Evolutionary conservation across 2,329 filamentous ascomycete genomes (phyloP), one percentile per base, ranked within the genome.

Genomic region (Sclerotinia subarctica): DNA sequence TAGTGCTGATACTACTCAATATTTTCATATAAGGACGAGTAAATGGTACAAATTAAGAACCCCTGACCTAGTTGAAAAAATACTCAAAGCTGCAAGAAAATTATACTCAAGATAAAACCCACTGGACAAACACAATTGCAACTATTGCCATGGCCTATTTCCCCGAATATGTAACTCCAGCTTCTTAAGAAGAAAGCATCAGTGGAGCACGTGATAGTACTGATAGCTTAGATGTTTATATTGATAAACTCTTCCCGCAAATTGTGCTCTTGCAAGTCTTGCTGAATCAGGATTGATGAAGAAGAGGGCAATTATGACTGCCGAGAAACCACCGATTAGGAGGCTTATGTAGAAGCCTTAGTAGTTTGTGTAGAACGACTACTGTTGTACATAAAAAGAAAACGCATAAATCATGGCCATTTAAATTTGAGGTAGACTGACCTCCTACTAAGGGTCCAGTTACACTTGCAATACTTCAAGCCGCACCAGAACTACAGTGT

Each of bases 301-400:
- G 66, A 78, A 76, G 58, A 81, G 66, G 21, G 78, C 59, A 38
- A 80, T 76, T 35, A 79, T 74, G 13, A 75, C 67, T 5, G 79
- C 67, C 0, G 77, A 77, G 17, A 79, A 67, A 4, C 74, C 78
- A 17, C 80, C 79, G 29, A 82, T 21, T 19, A 76, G 79, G 1
- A 82, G 73, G 64, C 78, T 80, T 74, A 80, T 79, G 71, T 73
- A 68, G 69, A 26, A 46, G 26, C 24, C 5, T 15, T 47, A 5
- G 13, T 5, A 32, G 3, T 17, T 17, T 42, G 15, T 42, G 38
- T 15, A 42, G 38, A 42, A 42, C 38, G 15, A 42, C 38, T 42
- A 42, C 38, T 42, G 38, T 42, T 42, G 38, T 42, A 6, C 38
- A 5, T 4, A 15, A 42, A 10, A 42, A 42, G 5, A 17, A 15